Conservation (phyloP, 2,329 filamentous ascomycete genomes). For the Apiospora rasikravindrae region DNA sequence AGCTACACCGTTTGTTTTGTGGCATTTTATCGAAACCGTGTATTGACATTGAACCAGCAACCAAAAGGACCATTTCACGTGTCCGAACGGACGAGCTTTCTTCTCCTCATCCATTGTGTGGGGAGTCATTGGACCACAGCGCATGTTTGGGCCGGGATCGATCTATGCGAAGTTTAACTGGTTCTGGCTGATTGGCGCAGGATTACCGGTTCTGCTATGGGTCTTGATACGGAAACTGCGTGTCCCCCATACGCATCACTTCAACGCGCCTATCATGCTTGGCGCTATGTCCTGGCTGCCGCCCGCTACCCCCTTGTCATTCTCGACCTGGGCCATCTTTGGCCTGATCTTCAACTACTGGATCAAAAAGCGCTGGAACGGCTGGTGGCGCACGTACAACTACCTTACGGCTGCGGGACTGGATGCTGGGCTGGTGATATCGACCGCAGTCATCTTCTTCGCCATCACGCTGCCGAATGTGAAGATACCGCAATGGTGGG, state of each 20-base stretch:
- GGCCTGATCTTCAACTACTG: constrained; percentile 64
- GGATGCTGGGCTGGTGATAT: constrained; percentile 45
- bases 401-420: constrained; percentile 47
- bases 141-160: constrained; percentile 58
- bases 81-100: constrained; percentile 46
- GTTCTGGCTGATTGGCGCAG: constrained; percentile 59
- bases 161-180: constrained; percentile 57
- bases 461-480: constrained; percentile 43
- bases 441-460: constrained; percentile 45
- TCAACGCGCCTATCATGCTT: constrained; percentile 63
- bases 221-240: constrained; percentile 48
- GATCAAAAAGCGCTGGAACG: constrained; percentile 57
- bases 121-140: constrained; percentile 61
- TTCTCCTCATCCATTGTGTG: constrained; percentile 62
- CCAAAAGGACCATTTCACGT: constrained; percentile 43
- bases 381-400: constrained; percentile 62
- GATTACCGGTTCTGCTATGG: constrained; percentile 55
- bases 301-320: constrained; percentile 64
- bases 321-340: constrained; percentile 62
- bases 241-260: constrained; percentile 49
- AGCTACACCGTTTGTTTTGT: neutral
- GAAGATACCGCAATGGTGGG: constrained; percentile 48
- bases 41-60: constrained; percentile 44
- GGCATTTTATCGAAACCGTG: neutral
- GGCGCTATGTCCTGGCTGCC: constrained; percentile 59